Evolutionary conservation across 2,329 filamentous ascomycete species (phyloP).

Genomic region (Aspergillus sp.): DNA sequence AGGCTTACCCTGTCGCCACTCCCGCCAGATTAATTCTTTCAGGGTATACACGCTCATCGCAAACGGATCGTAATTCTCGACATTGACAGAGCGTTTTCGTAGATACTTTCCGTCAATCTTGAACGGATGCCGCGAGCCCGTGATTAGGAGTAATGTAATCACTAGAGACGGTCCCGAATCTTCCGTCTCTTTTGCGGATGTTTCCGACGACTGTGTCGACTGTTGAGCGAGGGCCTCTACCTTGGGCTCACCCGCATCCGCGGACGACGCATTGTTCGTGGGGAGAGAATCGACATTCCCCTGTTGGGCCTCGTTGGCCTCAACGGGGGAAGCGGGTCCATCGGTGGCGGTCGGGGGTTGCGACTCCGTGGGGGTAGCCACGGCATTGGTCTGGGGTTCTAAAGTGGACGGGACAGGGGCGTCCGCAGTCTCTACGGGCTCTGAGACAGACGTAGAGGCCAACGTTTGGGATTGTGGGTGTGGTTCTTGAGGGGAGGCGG

Average conservation of each 20-base stretch:
- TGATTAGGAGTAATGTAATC: slow-evolving; percentile 81
- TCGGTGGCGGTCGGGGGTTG: slow-evolving; percentile 23
- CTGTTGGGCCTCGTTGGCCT: slow-evolving; percentile 5
- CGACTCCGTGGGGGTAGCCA: slow-evolving; percentile 11
- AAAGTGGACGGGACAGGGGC: slow-evolving; percentile 10
- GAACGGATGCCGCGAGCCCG: slow-evolving; percentile 81
- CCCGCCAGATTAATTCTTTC: slow-evolving; percentile 88
- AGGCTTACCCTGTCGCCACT: slow-evolving; percentile 72
- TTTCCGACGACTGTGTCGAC: slow-evolving; percentile 23
- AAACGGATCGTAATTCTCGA: slow-evolving; percentile 77
- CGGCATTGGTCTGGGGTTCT: slow-evolving; percentile 7
- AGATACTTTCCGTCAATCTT: slow-evolving; percentile 86
- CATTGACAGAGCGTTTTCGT: slow-evolving; percentile 71
- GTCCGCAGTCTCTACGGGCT: slow-evolving; percentile 9
- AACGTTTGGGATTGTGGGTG: slow-evolving; percentile 13
- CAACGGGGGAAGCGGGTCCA: slow-evolving; percentile 14
- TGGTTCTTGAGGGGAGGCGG: slow-evolving; percentile 18
- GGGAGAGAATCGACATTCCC: slow-evolving; percentile 9
- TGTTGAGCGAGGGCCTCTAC: slow-evolving; percentile 14
- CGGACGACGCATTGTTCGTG: slow-evolving; percentile 14
- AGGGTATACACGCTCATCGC: slow-evolving; percentile 90
- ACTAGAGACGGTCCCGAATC: slow-evolving; percentile 35
- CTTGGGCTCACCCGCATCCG: slow-evolving; percentile 24
- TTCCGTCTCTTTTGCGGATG: slow-evolving; percentile 36
- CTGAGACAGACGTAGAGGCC: slow-evolving; percentile 11